Conservation (phyloP, 1,139 yeast genomes). For the Debaryomyces robertsiae region DNA sequence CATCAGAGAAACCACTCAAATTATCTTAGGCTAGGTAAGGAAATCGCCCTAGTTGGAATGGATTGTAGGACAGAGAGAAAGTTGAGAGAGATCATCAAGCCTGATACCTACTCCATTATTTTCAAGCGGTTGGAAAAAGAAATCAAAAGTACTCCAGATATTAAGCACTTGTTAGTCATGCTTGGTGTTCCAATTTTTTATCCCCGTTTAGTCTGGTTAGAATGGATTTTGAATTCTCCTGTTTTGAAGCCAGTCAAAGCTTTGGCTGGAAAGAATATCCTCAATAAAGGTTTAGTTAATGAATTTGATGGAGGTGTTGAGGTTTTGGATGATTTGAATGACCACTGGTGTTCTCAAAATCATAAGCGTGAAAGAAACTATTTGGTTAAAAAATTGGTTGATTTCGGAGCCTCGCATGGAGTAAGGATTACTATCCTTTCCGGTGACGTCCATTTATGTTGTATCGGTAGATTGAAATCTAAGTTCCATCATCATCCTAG, state of each 20-base stretch:
- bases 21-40: constrained; percentile 72
- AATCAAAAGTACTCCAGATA: constrained; percentile 46
- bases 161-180: constrained; percentile 78
- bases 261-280: constrained; percentile 68
- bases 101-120: constrained; percentile 57
- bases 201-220: constrained; percentile 91
- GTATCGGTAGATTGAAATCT: constrained; percentile 75
- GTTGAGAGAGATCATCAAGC: constrained; percentile 56
- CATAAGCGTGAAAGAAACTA: constrained; percentile 79
- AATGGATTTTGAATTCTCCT: constrained; percentile 65
- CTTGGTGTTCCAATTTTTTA: constrained; percentile 94
- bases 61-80: constrained; percentile 94
- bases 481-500: constrained; percentile 47
- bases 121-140: constrained; percentile 64
- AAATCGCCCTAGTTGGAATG: constrained; percentile 71
- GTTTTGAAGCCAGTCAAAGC: constrained; percentile 65
- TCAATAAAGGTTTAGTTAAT: constrained; percentile 73
- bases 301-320: constrained; percentile 92
- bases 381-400: constrained; percentile 57
- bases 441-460: constrained; percentile 93
- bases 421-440: constrained; percentile 80
- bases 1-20: constrained; percentile 64
- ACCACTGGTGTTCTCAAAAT: constrained; percentile 91
- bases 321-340: constrained; percentile 87
- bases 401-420: constrained; percentile 62